phyloP scores from a whole-genome alignment of 2,329 filamentous ascomycete genomes.

The Penicillium sp. region DNA sequence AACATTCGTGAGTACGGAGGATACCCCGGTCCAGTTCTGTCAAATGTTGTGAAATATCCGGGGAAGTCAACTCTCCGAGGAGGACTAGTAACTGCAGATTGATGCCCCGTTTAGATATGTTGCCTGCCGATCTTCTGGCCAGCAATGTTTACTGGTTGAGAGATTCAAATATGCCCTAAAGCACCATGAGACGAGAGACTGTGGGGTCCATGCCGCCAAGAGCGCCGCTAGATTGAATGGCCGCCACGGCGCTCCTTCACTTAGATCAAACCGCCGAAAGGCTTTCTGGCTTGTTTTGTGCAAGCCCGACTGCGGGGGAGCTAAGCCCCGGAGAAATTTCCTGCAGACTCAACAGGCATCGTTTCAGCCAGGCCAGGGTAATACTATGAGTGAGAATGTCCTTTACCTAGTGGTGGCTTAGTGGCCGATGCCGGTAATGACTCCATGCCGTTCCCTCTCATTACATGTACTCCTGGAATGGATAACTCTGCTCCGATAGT shows the following conservation, averaged over 20 bases:
- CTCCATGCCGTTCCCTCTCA: not conserved
- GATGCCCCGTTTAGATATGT: not conserved
- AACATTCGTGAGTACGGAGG: constrained; percentile 11
- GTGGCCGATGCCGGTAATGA: not conserved
- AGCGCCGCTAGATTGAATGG: constrained; percentile 4
- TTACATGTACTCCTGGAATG: too few relatives aligned
- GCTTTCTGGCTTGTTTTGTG: not conserved
- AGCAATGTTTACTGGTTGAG: not conserved
- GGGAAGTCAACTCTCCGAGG: not conserved
- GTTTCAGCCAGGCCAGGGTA: constrained; percentile 19
- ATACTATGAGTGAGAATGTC: constrained; percentile 7
- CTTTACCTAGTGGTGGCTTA: constrained; percentile 14
- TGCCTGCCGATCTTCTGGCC: not conserved
- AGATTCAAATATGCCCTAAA: not conserved
- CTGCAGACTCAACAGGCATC: constrained; percentile 10
- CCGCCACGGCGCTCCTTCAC: constrained; percentile 9
- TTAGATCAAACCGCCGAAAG: constrained; percentile 2
- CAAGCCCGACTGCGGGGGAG: not conserved
- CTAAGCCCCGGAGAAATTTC: constrained; percentile 2
- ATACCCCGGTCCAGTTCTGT: constrained; percentile 11
- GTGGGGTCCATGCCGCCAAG: constrained; percentile 10
- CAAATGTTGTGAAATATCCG: not conserved
- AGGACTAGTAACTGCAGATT: not conserved
- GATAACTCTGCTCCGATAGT: too few relatives aligned
- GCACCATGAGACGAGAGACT: constrained; percentile 10